Percentiles rank a stretch among this genome's conserved stretches.
Conservation (phyloP, 768 basidiomycete species). For the Tephrocybe rancida region DNA sequence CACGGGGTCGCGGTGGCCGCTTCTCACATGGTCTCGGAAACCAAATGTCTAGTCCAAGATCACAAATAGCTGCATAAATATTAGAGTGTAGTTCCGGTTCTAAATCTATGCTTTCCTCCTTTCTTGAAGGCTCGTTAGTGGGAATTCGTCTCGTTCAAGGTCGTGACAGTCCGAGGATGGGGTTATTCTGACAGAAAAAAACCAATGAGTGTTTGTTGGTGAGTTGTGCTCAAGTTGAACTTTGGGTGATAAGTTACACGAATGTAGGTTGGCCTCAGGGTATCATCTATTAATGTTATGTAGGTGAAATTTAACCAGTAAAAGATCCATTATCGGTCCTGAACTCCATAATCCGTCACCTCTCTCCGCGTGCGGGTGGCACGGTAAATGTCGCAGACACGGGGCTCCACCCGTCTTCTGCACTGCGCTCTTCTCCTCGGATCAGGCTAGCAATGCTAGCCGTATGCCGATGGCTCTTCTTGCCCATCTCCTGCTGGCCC, state of each 20-base stretch:
- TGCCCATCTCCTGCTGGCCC: conserved; percentile 25
- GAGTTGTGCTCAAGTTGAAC: too few species aligned
- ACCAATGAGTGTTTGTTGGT: too few species aligned
- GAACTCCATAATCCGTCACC: not conserved
- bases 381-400: conserved; percentile 39
- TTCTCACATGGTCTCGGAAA: conserved; percentile 85
- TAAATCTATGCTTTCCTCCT: not conserved
- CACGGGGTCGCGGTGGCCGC: conserved; percentile 75
- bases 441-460: conserved; percentile 86
- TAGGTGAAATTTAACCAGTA: not conserved
- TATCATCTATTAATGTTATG: conserved; percentile 10
- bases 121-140: too few species aligned
- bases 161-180: too few species aligned
- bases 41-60: conserved; percentile 59
- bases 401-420: conserved; percentile 86
- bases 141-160: not conserved
- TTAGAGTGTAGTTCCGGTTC: not conserved
- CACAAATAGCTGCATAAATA: conserved; percentile 22
- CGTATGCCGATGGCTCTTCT: conserved; percentile 69
- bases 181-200: too few species aligned
- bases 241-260: too few species aligned
- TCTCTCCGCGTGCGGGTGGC: conserved; percentile 7
- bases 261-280: conserved; percentile 1
- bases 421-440: conserved; percentile 68
- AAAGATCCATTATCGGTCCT: not conserved